phyloP scores from a whole-genome alignment of 1,139 yeast species.

The Williopsis jadinii region DNA sequence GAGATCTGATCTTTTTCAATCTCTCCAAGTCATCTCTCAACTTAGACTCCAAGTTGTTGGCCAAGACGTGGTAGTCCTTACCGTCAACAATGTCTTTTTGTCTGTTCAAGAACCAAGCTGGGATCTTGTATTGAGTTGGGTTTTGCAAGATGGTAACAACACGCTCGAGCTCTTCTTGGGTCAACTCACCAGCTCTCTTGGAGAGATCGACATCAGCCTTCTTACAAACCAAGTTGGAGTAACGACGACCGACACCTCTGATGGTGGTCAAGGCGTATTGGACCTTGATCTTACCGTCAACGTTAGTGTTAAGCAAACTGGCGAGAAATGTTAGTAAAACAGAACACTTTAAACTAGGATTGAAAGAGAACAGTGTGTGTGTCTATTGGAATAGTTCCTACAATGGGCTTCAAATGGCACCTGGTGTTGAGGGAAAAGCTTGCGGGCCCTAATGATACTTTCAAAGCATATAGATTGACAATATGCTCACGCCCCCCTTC shows the following conservation, averaged over 20 bases:
- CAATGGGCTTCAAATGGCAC: too few species aligned
- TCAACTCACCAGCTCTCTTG: conserved; percentile 99
- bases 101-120: conserved; percentile 99
- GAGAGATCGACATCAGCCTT: conserved; percentile 98
- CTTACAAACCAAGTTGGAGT: conserved; percentile 99
- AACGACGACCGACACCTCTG: conserved; percentile 99
- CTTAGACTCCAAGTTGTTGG: conserved; percentile 98
- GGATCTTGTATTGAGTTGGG: conserved; percentile 99
- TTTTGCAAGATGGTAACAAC: conserved; percentile 99
- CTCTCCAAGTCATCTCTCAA: conserved; percentile 99
- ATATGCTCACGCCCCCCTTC: too few species aligned
- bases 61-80: conserved; percentile 98
- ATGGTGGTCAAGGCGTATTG: conserved; percentile 99
- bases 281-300: conserved; percentile 99
- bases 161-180: conserved; percentile 99
- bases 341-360: too few species aligned
- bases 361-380: too few species aligned
- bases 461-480: too few species aligned
- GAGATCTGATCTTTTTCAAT: conserved; percentile 99
- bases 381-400: too few species aligned
- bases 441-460: too few species aligned
- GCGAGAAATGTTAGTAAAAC: not conserved
- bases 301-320: conserved; percentile 99
- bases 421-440: too few species aligned
- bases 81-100: conserved; percentile 98